Base-by-base conservation (phyloP, 306 rosid species). In the Glycyrrhiza uralensis region DNA sequence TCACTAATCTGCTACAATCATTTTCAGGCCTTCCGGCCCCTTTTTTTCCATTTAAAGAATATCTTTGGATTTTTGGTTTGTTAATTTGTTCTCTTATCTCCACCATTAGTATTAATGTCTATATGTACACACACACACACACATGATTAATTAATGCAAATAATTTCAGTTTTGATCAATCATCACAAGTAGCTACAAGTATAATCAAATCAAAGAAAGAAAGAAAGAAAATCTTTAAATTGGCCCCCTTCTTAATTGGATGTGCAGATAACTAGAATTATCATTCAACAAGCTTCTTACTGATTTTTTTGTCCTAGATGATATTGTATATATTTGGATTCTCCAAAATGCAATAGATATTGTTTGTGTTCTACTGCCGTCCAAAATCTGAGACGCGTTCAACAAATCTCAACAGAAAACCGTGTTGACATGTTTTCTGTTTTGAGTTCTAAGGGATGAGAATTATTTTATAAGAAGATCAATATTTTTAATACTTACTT, bases 381-480 rank as follows among this genome's bases (percentile, higher is more conserved):
- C 88, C 85, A 68, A 75, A 65, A 81, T 85, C 80, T 22, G 58
- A 69, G 69, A 55, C 69, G 66, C 62, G 69, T 74, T 74, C 36
- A 55, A 71, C 76, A 76, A 72, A 74, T 76, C 77, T 59, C 14
- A 84, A 75, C 79, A 35, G 84, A 86, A 84, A 83, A 73, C 83
- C 72, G 80, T 44, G 86, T 79, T 79, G 89, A 79, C 73, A 66
- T 71, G 75, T 81, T 78, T 77, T 82, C 78, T 73, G 74, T 74
- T 82, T 60, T 64, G 22, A 45, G 77, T 57, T 72, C 49, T 39
- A 46, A 46, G 52, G 44, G 44, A 41, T 13, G 45, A 58, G 30
- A 49, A 75, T 75, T 71, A 55, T 83, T 63, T 50, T 20, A 15
- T 15, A 12, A 26, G 33, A 63, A 44, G 18, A 69, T 20, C 66